Evolutionary conservation across 352 stramenopile species (phyloP).

Genomic region (Phytophthora quininea): DNA sequence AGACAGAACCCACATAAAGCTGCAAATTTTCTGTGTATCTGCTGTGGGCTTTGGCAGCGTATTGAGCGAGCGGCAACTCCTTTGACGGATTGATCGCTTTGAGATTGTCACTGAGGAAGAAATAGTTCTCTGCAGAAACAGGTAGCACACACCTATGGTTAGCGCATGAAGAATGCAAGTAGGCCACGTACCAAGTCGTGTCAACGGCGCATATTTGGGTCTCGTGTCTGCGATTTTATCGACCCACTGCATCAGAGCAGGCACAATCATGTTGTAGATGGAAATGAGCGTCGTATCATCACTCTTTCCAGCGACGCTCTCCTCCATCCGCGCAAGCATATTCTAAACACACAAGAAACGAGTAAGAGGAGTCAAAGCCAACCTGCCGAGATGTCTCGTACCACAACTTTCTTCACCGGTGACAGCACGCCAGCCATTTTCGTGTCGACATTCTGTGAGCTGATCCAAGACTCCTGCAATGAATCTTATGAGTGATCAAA

Average conservation of each 20-base stretch:
- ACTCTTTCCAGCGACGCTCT: slow-evolving; percentile 62
- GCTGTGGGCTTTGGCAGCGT: slow-evolving; percentile 45
- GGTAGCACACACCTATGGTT: too few species aligned
- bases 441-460: slow-evolving; percentile 65
- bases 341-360: slow-evolving; percentile 26
- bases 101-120: slow-evolving; percentile 67
- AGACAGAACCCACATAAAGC: slow-evolving; percentile 65
- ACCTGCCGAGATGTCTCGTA: slow-evolving; percentile 4
- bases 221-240: slow-evolving; percentile 70
- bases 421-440: slow-evolving; percentile 72
- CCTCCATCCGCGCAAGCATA: slow-evolving; percentile 66
- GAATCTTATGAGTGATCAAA: background rate
- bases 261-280: slow-evolving; percentile 73
- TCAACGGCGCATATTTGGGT: slow-evolving; percentile 70
- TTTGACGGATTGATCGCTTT: slow-evolving; percentile 46
- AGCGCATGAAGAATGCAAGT: background rate
- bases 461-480: slow-evolving; percentile 70
- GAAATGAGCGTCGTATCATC: slow-evolving; percentile 61
- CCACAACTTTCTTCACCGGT: slow-evolving; percentile 72
- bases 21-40: slow-evolving; percentile 52
- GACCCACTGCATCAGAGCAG: slow-evolving; percentile 70
- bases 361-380: background rate
- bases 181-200: slow-evolving; percentile 51
- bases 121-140: slow-evolving; percentile 60
- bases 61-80: slow-evolving; percentile 59